Evolutionary conservation across 1,139 yeast species (phyloP), one percentile per base, ranked within the genome.

Genomic region (Lodderomyces orthopsilosis): DNA sequence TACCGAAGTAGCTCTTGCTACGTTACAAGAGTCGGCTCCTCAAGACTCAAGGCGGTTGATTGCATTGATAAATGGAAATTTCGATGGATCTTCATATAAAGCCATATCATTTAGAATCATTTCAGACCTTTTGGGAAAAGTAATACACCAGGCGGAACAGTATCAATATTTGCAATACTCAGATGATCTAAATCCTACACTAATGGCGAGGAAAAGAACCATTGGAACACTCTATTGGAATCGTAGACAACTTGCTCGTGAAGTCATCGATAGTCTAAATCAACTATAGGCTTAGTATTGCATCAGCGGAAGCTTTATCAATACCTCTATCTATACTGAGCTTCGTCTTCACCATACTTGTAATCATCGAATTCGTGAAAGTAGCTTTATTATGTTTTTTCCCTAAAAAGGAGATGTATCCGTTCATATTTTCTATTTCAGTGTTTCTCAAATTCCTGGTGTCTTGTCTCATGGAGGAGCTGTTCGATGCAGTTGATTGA

Each of bases 401-500:
- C 0, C 86, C 95, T 45, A 82, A 63, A 12, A 54, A 58, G 5
- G 73, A 77, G 13, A 90, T 70, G 55, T 78, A 83, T 2, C 95
- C 96, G 57, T 89, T 91, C 47, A 91, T 82, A 60, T 77, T 85
- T 47, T 83, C 85, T 24, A 91, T 77, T 58, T 91, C 98, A 0
- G 95, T 85, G 21, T 69, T 71, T 50, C 81, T 73, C 42, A 80
- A 67, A 49, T 74, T 68, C 38, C 78, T 61, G 1, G 85, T 74
- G 55, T 91, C 98, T 51, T 86, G 89, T 54, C 95, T 75, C 98
- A 91, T 93, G 2, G 96, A 87, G 7, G 94, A 81, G 42, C 85
- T 79, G 63, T 90, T 93, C 38, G 70, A 61, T 0, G 77, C 73
- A 19, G 83, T 74, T 30, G 55, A 40, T 46, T 72, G 62, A 34